phyloP scores from a whole-genome alignment of 2,329 filamentous ascomycete species.

The Didymella pomorum region DNA sequence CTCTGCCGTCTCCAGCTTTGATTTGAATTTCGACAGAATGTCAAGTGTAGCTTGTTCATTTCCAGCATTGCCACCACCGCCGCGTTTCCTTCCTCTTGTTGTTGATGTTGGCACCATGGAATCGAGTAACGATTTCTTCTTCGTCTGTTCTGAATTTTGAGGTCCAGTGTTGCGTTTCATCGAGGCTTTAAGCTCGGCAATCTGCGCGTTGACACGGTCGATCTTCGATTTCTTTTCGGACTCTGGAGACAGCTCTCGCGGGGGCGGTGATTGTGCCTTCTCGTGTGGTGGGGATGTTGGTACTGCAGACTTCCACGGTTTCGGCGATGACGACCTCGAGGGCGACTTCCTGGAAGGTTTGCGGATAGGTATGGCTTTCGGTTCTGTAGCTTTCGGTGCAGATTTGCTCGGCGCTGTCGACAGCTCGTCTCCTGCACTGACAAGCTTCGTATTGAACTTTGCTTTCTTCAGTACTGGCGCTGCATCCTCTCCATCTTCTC shows the following conservation, averaged over 20 bases:
- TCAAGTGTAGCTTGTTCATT: conserved; percentile 66
- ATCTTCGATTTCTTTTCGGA: conserved; percentile 56
- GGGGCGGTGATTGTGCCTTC: conserved; percentile 36
- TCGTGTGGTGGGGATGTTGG: conserved; percentile 27
- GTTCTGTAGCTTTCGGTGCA: conserved; percentile 30
- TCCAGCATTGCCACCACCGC: conserved; percentile 62
- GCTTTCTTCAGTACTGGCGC: conserved; percentile 73
- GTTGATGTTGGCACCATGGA: conserved; percentile 77
- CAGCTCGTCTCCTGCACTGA: conserved; percentile 56
- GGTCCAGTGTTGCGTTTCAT: conserved; percentile 70
- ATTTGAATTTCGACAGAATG: conserved; percentile 80
- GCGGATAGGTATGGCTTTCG: conserved; percentile 45
- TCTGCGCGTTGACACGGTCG: conserved; percentile 79
- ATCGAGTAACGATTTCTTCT: conserved; percentile 70
- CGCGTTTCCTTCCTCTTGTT: conserved; percentile 73
- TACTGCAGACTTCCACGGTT: conserved; percentile 22
- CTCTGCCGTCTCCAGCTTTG: conserved; percentile 66
- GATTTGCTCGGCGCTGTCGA: conserved; percentile 52
- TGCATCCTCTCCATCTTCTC: conserved; percentile 66
- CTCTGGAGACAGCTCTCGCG: conserved; percentile 52
- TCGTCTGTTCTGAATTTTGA: conserved; percentile 48
- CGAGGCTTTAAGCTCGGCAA: conserved; percentile 80
- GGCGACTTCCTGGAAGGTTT: conserved; percentile 39
- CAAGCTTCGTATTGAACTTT: conserved; percentile 80
- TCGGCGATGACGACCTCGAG: conserved; percentile 36